These are phyloP conservation scores for Psilocybe sp. DNA, from an alignment of 768 basidiomycete genomes.

Conservation along the genomic window DNA sequence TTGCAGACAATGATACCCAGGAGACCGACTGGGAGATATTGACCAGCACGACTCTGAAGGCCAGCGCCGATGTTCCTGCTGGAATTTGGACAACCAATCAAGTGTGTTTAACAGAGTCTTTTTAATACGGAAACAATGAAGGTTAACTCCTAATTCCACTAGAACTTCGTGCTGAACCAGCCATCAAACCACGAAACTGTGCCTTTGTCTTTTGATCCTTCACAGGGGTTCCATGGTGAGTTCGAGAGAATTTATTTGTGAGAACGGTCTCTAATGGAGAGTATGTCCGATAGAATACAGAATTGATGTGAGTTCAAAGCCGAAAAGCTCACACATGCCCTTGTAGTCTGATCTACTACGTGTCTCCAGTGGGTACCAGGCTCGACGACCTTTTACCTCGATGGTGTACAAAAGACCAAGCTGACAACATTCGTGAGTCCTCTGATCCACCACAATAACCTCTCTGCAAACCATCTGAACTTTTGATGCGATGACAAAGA, in stretches of 20 bases:
- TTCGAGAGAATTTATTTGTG: background rate
- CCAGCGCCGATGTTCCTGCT: conserved; percentile 24
- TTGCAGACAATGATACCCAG: conserved; percentile 26
- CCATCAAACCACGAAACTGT: conserved; percentile 15
- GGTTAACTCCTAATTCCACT: background rate
- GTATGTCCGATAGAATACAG: conserved; percentile 27
- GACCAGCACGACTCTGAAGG: conserved; percentile 27
- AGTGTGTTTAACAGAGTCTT: conserved; percentile 9
- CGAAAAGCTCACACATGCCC: too few relatives aligned
- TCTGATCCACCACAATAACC: background rate
- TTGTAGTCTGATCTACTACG: background rate
- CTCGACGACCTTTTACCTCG: conserved; percentile 32
- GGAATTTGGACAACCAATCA: conserved; percentile 37
- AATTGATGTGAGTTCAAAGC: conserved; percentile 25
- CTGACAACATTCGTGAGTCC: conserved; percentile 27
- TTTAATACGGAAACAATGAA: background rate
- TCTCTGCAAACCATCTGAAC: too few relatives aligned
- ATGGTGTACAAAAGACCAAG: conserved; percentile 26
- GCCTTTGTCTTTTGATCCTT: conserved; percentile 31
- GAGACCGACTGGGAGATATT: conserved; percentile 34
- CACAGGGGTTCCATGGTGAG: conserved; percentile 31
- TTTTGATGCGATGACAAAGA: conserved; percentile 11
- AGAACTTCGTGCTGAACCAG: background rate
- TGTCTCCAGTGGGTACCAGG: conserved; percentile 24
- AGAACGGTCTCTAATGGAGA: background rate